These are phyloP conservation scores for Didymella segeticola DNA, from an alignment of 2,329 filamentous ascomycete genomes.

Conservation along the genomic window DNA sequence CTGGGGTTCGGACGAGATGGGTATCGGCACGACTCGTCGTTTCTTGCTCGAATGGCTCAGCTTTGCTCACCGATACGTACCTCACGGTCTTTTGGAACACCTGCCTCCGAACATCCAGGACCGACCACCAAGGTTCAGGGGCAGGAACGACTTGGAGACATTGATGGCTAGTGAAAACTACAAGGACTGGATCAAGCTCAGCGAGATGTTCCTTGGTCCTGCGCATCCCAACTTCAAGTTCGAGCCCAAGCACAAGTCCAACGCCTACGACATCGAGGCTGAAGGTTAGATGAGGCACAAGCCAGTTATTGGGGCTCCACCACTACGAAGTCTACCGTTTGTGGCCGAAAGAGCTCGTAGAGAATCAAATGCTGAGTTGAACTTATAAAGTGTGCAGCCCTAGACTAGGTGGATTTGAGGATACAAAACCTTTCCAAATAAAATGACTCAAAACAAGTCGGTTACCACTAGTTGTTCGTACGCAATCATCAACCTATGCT, in stretches of 20 bases:
- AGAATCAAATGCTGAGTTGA: not conserved
- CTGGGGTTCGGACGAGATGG: conserved; percentile 95
- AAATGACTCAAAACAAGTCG: no score
- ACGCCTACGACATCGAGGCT: conserved; percentile 79
- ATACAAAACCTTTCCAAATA: no score
- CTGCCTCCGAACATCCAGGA: conserved; percentile 90
- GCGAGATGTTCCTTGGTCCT: conserved; percentile 96
- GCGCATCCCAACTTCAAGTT: conserved; percentile 91
- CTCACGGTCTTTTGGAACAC: conserved; percentile 84
- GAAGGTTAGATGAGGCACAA: conserved; percentile 36
- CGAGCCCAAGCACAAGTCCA: conserved; percentile 97
- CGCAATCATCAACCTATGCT: not conserved
- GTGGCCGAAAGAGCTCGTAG: not conserved
- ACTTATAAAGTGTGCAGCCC: no score
- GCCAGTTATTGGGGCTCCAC: not conserved
- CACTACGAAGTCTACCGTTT: not conserved
- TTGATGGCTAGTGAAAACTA: conserved; percentile 89
- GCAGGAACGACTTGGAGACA: conserved; percentile 92
- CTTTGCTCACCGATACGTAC: conserved; percentile 91
- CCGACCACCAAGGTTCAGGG: conserved; percentile 81
- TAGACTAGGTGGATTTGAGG: not conserved
- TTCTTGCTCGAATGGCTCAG: conserved; percentile 97
- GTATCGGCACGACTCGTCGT: conserved; percentile 85
- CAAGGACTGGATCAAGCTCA: conserved; percentile 98
- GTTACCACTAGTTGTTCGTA: not conserved